phyloP scores from a whole-genome alignment of 2,329 filamentous ascomycete species.

The Epichloe amarillans region DNA sequence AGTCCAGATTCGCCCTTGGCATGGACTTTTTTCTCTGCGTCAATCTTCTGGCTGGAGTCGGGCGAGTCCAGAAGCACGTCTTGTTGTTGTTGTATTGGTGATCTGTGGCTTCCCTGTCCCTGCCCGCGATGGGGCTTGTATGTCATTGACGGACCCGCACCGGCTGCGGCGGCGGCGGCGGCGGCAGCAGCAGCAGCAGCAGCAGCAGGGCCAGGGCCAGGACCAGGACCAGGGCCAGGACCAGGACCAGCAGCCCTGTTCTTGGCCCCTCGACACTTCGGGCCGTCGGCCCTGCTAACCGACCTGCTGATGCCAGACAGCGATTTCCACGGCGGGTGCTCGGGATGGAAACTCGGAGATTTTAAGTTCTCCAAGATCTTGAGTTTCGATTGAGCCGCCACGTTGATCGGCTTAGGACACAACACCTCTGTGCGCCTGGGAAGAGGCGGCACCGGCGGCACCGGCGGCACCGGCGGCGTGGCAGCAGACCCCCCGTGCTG shows the following conservation, averaged over 20 bases:
- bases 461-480: neutral
- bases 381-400: constrained; percentile 3
- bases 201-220: too few species aligned
- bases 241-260: neutral
- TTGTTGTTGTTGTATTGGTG: neutral
- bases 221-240: too few species aligned
- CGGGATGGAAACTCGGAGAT: neutral
- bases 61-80: neutral
- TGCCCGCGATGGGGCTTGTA: neutral
- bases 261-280: neutral
- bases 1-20: neutral
- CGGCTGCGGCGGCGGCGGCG: neutral
- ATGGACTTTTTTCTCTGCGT: neutral
- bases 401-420: constrained; percentile 5
- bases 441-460: constrained; percentile 2
- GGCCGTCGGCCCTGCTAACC: neutral
- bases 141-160: neutral
- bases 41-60: neutral
- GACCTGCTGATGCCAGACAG: constrained; percentile 2
- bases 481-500: neutral
- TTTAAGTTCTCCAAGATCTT: constrained; percentile 5
- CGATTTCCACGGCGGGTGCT: neutral
- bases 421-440: neutral
- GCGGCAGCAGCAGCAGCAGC: too few species aligned
- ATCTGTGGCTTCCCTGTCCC: neutral